Percentiles rank a stretch among this genome's conserved stretches.
These are phyloP conservation scores for Prunus padus DNA, from an alignment of 306 rosid species.

Conservation along the genomic window DNA sequence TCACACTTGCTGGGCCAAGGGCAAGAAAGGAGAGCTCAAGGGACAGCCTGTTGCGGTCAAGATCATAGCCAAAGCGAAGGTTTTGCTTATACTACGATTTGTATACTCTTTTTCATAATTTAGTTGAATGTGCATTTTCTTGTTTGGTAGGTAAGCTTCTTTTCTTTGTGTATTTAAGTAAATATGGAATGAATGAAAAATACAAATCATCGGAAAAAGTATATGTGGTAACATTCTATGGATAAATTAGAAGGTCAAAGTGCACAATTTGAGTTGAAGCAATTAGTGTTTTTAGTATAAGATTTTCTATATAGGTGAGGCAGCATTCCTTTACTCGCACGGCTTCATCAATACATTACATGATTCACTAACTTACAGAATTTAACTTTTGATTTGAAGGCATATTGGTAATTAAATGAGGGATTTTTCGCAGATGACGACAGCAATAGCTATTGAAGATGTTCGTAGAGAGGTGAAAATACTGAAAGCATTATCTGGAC, in stretches of 20 bases:
- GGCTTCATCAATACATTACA: background rate
- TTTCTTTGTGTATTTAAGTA: background rate
- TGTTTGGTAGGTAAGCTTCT: background rate
- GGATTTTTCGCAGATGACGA: slow-evolving; percentile 74
- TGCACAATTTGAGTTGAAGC: slow-evolving; percentile 1
- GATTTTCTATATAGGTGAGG: background rate
- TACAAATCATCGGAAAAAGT: background rate
- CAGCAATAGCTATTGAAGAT: slow-evolving; percentile 93
- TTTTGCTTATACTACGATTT: slow-evolving; percentile 19
- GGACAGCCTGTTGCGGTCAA: slow-evolving; percentile 90
- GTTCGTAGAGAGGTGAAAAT: slow-evolving; percentile 94
- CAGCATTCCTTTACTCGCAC: background rate
- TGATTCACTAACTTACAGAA: background rate
- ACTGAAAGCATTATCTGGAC: slow-evolving; percentile 90
- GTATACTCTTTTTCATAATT: background rate
- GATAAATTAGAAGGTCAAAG: background rate
- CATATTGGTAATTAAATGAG: slow-evolving; percentile 10
- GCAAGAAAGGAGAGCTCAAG: slow-evolving; percentile 82
- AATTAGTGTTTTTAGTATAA: background rate
- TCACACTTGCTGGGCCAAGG: slow-evolving; percentile 89
- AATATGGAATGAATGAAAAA: background rate
- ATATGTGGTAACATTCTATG: background rate
- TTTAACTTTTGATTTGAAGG: background rate
- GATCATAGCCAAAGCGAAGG: slow-evolving; percentile 93
- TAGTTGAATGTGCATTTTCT: background rate